Evolutionary conservation across 768 basidiomycete genomes (phyloP).

Genomic region (Trametes gibbosa): DNA sequence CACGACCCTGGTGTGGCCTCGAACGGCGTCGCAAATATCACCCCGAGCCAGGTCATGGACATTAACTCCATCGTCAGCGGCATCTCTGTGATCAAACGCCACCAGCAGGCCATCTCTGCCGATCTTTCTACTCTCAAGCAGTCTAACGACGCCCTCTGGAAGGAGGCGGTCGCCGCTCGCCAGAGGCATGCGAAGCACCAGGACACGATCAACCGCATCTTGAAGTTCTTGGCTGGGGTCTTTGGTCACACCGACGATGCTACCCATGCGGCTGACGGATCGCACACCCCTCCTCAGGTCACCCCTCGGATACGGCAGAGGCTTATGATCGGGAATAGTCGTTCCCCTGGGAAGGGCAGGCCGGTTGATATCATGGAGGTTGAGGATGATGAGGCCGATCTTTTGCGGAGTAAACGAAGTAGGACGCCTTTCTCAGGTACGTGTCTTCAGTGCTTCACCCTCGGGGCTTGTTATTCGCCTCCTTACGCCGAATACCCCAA

Average conservation of each 20-base stretch:
- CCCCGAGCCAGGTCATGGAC: slow-evolving; percentile 63
- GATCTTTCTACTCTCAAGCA: slow-evolving; percentile 87
- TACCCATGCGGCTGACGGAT: slow-evolving; percentile 37
- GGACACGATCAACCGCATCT: slow-evolving; percentile 93
- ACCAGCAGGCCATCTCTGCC: slow-evolving; percentile 87
- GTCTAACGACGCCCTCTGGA: slow-evolving; percentile 90
- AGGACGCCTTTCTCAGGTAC: slow-evolving; percentile 16
- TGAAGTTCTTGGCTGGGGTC: slow-evolving; percentile 91
- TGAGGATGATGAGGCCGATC: slow-evolving; percentile 40
- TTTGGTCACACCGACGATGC: slow-evolving; percentile 55
- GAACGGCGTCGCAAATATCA: slow-evolving; percentile 9
- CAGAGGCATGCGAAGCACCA: slow-evolving; percentile 88
- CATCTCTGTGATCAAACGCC: slow-evolving; percentile 83
- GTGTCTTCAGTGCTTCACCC: background rate
- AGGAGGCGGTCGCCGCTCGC: slow-evolving; percentile 77
- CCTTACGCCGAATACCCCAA: slow-evolving; percentile 17
- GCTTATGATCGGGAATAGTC: slow-evolving; percentile 64
- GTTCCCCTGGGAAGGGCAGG: slow-evolving; percentile 37
- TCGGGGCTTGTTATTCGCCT: too few relatives aligned
- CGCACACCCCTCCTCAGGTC: slow-evolving; percentile 38
- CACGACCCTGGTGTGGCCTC: slow-evolving; percentile 16
- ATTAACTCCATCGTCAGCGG: slow-evolving; percentile 77
- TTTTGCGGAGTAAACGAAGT: background rate
- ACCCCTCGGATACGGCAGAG: slow-evolving; percentile 51
- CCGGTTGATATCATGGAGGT: slow-evolving; percentile 34